Percentiles rank a stretch among this genome's conserved stretches.
phyloP scores from a whole-genome alignment of 1,139 yeast genomes.

The Geotrichum histeridarum region DNA sequence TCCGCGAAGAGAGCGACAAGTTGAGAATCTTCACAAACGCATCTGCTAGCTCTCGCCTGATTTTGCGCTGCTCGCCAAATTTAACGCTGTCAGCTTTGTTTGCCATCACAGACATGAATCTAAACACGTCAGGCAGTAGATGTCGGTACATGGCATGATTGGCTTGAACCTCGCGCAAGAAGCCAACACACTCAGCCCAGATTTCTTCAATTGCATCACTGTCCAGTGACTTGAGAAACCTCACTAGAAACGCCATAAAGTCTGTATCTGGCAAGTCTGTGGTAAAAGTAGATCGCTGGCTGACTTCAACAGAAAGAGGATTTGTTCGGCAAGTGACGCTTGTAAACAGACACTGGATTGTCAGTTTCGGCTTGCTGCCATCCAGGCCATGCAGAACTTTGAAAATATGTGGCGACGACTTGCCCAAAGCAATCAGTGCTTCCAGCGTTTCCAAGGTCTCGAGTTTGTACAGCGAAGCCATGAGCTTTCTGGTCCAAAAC shows the following conservation, averaged over 20 bases:
- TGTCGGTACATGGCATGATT: slow-evolving; percentile 46
- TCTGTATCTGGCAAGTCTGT: slow-evolving; percentile 43
- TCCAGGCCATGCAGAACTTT: slow-evolving; percentile 72
- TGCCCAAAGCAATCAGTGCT: slow-evolving; percentile 45
- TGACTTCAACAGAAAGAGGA: slow-evolving; percentile 33
- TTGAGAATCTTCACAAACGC: slow-evolving; percentile 52
- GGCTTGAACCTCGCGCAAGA: slow-evolving; percentile 53
- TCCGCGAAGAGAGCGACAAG: slow-evolving; percentile 37
- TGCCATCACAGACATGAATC: slow-evolving; percentile 48
- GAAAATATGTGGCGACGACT: slow-evolving; percentile 35
- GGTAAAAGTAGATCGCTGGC: slow-evolving; percentile 43
- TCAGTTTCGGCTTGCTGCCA: slow-evolving; percentile 74
- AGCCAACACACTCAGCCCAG: slow-evolving; percentile 54
- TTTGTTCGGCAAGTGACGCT: slow-evolving; percentile 48
- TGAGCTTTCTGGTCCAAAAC: slow-evolving; percentile 60
- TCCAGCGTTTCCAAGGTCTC: slow-evolving; percentile 75
- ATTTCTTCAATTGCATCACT: slow-evolving; percentile 73
- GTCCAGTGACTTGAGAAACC: slow-evolving; percentile 61
- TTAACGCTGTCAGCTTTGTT: slow-evolving; percentile 53
- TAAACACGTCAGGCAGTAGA: slow-evolving; percentile 50
- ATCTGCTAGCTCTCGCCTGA: slow-evolving; percentile 64
- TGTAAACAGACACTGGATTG: slow-evolving; percentile 62
- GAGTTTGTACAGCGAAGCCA: slow-evolving; percentile 60
- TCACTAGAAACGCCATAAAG: slow-evolving; percentile 49
- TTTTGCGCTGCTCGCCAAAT: slow-evolving; percentile 56